A percentile compares a stretch with the other conserved stretches of the same genome.
Conservation (phyloP, 2,329 filamentous ascomycete genomes). For the Phoma sp. region DNA sequence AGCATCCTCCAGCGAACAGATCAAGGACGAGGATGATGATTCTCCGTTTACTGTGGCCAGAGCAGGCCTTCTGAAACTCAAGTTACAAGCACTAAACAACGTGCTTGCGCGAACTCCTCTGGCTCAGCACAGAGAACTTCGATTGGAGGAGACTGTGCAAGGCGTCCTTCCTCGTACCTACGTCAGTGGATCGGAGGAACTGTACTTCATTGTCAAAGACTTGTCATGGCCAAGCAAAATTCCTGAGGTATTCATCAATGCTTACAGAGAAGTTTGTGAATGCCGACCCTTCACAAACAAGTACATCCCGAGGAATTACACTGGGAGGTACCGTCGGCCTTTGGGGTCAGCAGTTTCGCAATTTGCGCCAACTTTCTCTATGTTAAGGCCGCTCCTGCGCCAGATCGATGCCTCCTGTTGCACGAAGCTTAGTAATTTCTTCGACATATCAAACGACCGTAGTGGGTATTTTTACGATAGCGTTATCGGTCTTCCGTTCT, state of each 20-base stretch:
- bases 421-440: conserved; percentile 22
- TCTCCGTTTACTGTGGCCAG: conserved; percentile 24
- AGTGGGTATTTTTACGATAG: conserved; percentile 19
- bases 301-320: conserved; percentile 14
- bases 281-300: conserved; percentile 24
- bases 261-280: conserved; percentile 23
- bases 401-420: conserved; percentile 25
- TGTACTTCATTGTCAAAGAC: conserved; percentile 23
- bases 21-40: background rate
- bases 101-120: conserved; percentile 1
- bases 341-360: background rate
- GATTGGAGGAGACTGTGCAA: conserved; percentile 1
- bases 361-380: conserved; percentile 30
- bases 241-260: conserved; percentile 25
- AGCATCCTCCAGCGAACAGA: background rate
- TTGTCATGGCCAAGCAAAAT: conserved; percentile 28
- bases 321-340: background rate
- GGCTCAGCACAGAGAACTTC: conserved; percentile 4
- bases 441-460: conserved; percentile 18
- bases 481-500: background rate
- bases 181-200: conserved; percentile 25
- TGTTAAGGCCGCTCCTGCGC: conserved; percentile 23
- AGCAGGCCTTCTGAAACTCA: conserved; percentile 26
- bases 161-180: conserved; percentile 10
- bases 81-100: conserved; percentile 29